A percentile compares a stretch with the other conserved stretches of the same genome.
These are phyloP conservation scores for Malassezia dermatis DNA, from an alignment of 1,284 basidiomycete species.

Conservation along the genomic window DNA sequence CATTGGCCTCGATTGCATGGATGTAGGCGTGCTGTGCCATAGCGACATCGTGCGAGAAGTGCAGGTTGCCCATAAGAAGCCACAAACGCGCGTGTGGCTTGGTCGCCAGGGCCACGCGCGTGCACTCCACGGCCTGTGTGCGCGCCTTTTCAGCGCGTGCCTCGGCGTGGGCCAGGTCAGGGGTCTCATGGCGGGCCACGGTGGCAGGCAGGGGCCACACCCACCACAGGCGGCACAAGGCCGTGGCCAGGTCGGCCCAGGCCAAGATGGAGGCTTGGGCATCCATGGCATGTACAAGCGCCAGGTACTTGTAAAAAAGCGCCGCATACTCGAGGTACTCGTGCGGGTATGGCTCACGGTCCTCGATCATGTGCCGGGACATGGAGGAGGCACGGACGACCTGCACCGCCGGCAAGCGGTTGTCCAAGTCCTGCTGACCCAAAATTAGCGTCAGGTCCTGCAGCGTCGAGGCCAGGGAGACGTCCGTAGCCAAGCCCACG, in stretches of 20 bases:
- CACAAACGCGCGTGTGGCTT: slow-evolving; percentile 72
- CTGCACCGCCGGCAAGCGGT: slow-evolving; percentile 28
- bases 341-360: neutral
- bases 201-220: slow-evolving; percentile 9
- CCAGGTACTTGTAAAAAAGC: slow-evolving; percentile 38
- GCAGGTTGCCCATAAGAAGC: slow-evolving; percentile 67
- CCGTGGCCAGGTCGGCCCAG: slow-evolving; percentile 42
- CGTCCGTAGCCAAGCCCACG: neutral
- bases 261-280: slow-evolving; percentile 27
- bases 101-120: slow-evolving; percentile 66
- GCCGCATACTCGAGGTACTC: slow-evolving; percentile 18
- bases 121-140: slow-evolving; percentile 56
- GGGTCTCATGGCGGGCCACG: slow-evolving; percentile 53
- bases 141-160: slow-evolving; percentile 49
- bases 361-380: slow-evolving; percentile 2
- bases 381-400: slow-evolving; percentile 17
- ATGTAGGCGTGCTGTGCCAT: slow-evolving; percentile 85
- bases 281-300: slow-evolving; percentile 28
- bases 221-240: slow-evolving; percentile 24
- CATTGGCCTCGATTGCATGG: slow-evolving; percentile 71
- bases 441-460: slow-evolving; percentile 18
- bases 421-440: slow-evolving; percentile 24
- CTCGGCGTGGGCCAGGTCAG: slow-evolving; percentile 47
- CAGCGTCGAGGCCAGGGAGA: slow-evolving; percentile 7
- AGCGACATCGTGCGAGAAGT: slow-evolving; percentile 61